phyloP scores from a whole-genome alignment of 345 rosid genomes.

The Mangifera indica region DNA sequence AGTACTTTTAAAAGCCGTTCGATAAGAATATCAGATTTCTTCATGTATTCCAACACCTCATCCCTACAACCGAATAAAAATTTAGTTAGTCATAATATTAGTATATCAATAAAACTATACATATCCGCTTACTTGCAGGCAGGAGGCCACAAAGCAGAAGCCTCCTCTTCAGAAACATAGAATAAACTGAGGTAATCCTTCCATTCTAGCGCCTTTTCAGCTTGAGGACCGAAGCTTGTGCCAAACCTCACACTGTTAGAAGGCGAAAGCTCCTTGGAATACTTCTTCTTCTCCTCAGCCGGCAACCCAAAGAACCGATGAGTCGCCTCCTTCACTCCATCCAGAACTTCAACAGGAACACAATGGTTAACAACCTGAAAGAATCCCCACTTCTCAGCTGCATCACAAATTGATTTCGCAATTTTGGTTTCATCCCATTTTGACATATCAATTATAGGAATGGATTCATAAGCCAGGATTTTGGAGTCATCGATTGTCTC shows the following conservation, averaged over 20 bases:
- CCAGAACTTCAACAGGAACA: constrained; percentile 42
- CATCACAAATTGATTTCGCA: constrained; percentile 43
- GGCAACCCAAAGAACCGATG: constrained; percentile 45
- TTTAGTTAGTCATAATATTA: not conserved
- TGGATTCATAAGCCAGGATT: constrained; percentile 33
- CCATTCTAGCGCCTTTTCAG: constrained; percentile 55
- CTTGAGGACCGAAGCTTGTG: constrained; percentile 43
- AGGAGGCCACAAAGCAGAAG: constrained; percentile 46
- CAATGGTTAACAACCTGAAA: constrained; percentile 56
- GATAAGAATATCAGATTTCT: constrained; percentile 38
- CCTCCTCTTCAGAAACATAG: constrained; percentile 45
- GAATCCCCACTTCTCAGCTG: constrained; percentile 55
- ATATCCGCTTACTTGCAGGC: constrained; percentile 36
- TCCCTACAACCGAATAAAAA: constrained; percentile 25
- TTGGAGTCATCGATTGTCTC: constrained; percentile 32
- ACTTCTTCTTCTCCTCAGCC: constrained; percentile 41
- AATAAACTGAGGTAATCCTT: constrained; percentile 57
- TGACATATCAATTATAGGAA: constrained; percentile 49
- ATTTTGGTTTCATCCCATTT: constrained; percentile 33
- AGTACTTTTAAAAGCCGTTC: constrained; percentile 36
- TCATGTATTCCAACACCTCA: constrained; percentile 45
- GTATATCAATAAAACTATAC: no score
- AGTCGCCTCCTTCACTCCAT: constrained; percentile 38
- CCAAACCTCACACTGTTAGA: constrained; percentile 37
- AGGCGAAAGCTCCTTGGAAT: constrained; percentile 35